Base-by-base conservation (phyloP, 768 basidiomycete species). In the Tylopilus sp. region DNA sequence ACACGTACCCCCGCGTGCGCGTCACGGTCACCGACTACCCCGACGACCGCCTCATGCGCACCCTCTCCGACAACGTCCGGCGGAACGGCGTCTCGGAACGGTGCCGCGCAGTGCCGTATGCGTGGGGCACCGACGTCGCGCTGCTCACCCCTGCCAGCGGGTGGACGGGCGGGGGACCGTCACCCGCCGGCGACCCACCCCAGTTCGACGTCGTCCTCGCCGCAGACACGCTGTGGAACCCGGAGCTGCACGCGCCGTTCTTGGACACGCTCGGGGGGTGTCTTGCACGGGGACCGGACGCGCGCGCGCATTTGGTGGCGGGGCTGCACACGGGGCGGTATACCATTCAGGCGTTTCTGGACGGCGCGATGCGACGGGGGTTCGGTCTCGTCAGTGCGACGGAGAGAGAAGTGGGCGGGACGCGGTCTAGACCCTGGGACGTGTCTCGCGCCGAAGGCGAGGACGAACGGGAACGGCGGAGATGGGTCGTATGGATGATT, bases 211-310 rank as follows among this genome's bases (percentile, higher is more conserved):
- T 87, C 36, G 71, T 91, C 29, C 55, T 89, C 22, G 86, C 87
- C 0, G 84, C 88, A 13, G 89, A 91, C 62, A 89, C 87, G 28
- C 70, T 92, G 2, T 91, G 88, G 89, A 87, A 89, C 62, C 67
- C 84, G 4, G 81, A 82, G 22, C 57, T 78, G 4, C 88, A 90
- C 58, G 56, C 45, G 0, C 57, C 76, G 11, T 82, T 89, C 48
- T 68, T 87, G 33, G 64, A 75, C 6, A 77, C 85, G 4, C 70
- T 91, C 16, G 69, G 68, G 40, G 51, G 59, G 54, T 79, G 79
- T 17, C 73, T 89, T 30, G 72, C 68, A 45, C 76, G 64, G 46
- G 63, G 71, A 11, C 50, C 68, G 2, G 55, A 71, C 34, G 72
- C 87, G 28, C 79, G 86, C 11, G 63, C 82, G 44, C 78, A 88